Percentiles rank a stretch among this genome's conserved stretches.
phyloP scores from a whole-genome alignment of 2,329 filamentous ascomycete genomes.

The Fusarium transvaalense region DNA sequence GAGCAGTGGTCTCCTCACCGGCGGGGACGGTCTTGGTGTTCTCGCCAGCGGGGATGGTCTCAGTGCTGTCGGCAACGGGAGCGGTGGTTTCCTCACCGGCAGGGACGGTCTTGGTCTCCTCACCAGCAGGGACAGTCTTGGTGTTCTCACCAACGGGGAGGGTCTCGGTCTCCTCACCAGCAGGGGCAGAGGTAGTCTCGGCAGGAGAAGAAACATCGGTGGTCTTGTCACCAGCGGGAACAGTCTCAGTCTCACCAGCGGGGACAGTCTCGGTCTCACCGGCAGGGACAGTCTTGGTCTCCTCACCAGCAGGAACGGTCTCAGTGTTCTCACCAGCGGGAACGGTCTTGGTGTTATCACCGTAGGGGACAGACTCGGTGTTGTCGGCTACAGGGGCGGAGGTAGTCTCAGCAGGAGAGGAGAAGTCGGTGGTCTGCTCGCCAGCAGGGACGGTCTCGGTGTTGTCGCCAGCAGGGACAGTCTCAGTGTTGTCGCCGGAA shows the following conservation, averaged over 20 bases:
- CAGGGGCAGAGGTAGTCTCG: constrained; percentile 23
- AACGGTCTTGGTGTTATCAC: constrained; percentile 30
- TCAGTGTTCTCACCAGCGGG: neutral
- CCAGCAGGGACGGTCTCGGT: constrained; percentile 33
- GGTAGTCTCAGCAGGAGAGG: constrained; percentile 24
- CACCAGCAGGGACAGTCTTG: constrained; percentile 25
- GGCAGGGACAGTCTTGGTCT: constrained; percentile 56
- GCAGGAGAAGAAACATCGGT: constrained; percentile 10
- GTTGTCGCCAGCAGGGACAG: constrained; percentile 24
- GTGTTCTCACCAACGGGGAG: constrained; percentile 21
- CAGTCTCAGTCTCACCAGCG: constrained; percentile 16
- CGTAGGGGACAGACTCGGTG: constrained; percentile 51
- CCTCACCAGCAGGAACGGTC: neutral
- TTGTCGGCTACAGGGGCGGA: constrained; percentile 54
- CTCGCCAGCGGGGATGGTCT: constrained; percentile 1
- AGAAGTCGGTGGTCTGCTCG: constrained; percentile 25
- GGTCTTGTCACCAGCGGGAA: constrained; percentile 13
- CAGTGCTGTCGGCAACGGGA: too few relatives aligned
- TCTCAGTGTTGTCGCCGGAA: constrained; percentile 32
- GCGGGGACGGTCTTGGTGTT: constrained; percentile 23
- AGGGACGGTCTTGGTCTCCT: constrained; percentile 28
- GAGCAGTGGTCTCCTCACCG: constrained; percentile 18
- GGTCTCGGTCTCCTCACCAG: constrained; percentile 22
- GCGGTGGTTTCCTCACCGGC: constrained; percentile 28
- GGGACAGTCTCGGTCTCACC: constrained; percentile 52